These are phyloP conservation scores for Metschnikowia borealis DNA, from an alignment of 805 yeast genomes.

Conservation along the genomic window DNA sequence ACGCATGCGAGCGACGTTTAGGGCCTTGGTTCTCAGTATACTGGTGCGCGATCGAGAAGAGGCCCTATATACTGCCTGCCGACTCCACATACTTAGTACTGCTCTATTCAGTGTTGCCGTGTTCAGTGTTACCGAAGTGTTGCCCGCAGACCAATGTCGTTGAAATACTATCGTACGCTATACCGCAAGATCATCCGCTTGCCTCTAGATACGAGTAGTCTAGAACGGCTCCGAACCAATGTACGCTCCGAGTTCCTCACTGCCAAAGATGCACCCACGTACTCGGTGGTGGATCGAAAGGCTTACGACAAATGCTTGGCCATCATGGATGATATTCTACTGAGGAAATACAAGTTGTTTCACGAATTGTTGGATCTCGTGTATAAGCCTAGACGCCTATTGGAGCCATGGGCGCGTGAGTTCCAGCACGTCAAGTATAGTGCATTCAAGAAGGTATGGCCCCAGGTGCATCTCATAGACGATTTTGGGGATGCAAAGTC, in stretches of 20 bases:
- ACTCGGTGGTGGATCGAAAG: slow-evolving; percentile 13
- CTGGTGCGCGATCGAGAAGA: not conserved
- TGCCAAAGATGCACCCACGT: slow-evolving; percentile 8
- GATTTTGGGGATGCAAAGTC: slow-evolving; percentile 20
- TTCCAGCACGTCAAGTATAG: slow-evolving; percentile 21
- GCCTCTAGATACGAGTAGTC: slow-evolving; percentile 24
- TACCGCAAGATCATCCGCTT: slow-evolving; percentile 25
- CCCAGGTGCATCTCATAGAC: slow-evolving; percentile 31
- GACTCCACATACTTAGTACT: not conserved
- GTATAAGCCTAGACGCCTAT: slow-evolving; percentile 18
- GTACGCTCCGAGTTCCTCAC: slow-evolving; percentile 14
- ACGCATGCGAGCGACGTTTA: not conserved
- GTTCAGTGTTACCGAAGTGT: too few species aligned
- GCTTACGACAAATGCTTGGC: slow-evolving; percentile 9
- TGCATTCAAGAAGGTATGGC: slow-evolving; percentile 27
- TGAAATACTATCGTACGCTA: slow-evolving; percentile 21
- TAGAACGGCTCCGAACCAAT: slow-evolving; percentile 10
- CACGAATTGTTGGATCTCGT: slow-evolving; percentile 25
- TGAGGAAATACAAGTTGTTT: slow-evolving; percentile 23
- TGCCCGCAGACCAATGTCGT: not conserved
- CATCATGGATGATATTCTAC: slow-evolving; percentile 26
- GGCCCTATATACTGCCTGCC: not conserved
- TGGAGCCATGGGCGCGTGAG: slow-evolving; percentile 20
- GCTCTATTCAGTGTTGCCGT: not conserved
- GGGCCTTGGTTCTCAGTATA: not conserved